phyloP scores from a whole-genome alignment of 495 filamentous ascomycete species.

The Hyaloscypha variabilis region DNA sequence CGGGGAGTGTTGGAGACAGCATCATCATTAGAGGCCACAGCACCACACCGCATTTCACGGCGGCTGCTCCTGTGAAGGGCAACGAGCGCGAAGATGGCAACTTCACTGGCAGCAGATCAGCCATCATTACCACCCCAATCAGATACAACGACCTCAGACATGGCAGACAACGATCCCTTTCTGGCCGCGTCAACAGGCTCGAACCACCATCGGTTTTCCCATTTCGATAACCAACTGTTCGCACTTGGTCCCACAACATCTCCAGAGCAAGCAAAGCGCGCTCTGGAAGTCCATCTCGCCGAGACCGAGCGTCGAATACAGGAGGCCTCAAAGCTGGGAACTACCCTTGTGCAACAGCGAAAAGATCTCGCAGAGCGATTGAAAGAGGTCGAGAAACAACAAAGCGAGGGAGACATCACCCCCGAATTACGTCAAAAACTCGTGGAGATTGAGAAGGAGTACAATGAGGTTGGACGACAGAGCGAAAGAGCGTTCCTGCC shows the following conservation, averaged over 20 bases:
- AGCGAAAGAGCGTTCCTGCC: constrained; percentile 88
- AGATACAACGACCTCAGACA: constrained; percentile 13
- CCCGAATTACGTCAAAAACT: constrained; percentile 83
- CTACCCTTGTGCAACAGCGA: constrained; percentile 81
- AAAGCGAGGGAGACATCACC: constrained; percentile 79
- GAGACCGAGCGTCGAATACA: constrained; percentile 91
- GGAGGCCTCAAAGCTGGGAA: constrained; percentile 86
- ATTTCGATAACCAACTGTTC: constrained; percentile 78
- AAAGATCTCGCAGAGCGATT: constrained; percentile 78
- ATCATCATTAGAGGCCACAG: neutral
- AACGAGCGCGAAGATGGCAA: constrained; percentile 24
- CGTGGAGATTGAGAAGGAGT: constrained; percentile 87
- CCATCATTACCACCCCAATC: constrained; percentile 19
- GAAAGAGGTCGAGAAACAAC: constrained; percentile 79
- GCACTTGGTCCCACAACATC: constrained; percentile 76
- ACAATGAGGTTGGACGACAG: constrained; percentile 91
- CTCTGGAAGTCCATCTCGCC: constrained; percentile 85
- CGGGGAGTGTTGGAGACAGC: neutral
- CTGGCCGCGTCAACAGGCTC: constrained; percentile 43
- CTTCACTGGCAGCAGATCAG: constrained; percentile 26
- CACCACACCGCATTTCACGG: neutral
- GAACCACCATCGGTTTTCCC: constrained; percentile 70
- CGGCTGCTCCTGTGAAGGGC: constrained; percentile 1
- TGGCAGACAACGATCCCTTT: constrained; percentile 47
- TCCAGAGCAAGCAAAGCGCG: constrained; percentile 82